These are phyloP conservation scores for Xanthoconium purpureum DNA, from an alignment of 768 basidiomycete species.

Conservation along the genomic window DNA sequence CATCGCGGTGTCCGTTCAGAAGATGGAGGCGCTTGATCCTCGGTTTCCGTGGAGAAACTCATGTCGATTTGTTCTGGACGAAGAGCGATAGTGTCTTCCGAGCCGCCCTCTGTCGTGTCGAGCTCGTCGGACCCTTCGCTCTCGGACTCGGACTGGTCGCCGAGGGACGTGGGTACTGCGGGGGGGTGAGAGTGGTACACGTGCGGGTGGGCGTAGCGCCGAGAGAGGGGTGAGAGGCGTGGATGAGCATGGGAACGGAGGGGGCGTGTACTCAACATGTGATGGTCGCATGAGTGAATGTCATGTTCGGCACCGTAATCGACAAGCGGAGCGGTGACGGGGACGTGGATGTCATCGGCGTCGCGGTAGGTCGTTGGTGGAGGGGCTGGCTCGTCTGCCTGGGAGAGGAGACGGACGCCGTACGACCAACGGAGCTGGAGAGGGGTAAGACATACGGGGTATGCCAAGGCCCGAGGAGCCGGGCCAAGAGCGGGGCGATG, in stretches of 20 bases:
- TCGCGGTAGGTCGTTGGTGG: slow-evolving; percentile 8
- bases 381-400: slow-evolving; percentile 31
- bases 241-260: not conserved
- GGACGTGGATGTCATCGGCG: not conserved
- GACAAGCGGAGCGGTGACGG: slow-evolving; percentile 3
- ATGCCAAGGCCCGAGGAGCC: not conserved
- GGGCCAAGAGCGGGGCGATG: too few species aligned
- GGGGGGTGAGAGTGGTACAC: slow-evolving; percentile 17
- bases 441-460: not conserved
- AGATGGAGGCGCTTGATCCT: not conserved
- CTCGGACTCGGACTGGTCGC: slow-evolving; percentile 22
- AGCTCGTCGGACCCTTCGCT: slow-evolving; percentile 18
- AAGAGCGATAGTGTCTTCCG: slow-evolving; percentile 19
- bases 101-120: slow-evolving; percentile 18
- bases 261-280: not conserved
- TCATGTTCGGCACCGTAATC: slow-evolving; percentile 8
- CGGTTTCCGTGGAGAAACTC: slow-evolving; percentile 13
- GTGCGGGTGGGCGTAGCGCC: not conserved
- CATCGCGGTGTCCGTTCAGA: slow-evolving; percentile 1
- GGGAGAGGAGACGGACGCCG: slow-evolving; percentile 78
- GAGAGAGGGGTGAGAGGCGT: not conserved
- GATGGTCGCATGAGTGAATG: not conserved
- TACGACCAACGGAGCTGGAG: slow-evolving; percentile 86
- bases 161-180: slow-evolving; percentile 19
- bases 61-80: slow-evolving; percentile 6